Conservation (phyloP, 2,329 filamentous ascomycete species). For the Claviceps digitariae region DNA sequence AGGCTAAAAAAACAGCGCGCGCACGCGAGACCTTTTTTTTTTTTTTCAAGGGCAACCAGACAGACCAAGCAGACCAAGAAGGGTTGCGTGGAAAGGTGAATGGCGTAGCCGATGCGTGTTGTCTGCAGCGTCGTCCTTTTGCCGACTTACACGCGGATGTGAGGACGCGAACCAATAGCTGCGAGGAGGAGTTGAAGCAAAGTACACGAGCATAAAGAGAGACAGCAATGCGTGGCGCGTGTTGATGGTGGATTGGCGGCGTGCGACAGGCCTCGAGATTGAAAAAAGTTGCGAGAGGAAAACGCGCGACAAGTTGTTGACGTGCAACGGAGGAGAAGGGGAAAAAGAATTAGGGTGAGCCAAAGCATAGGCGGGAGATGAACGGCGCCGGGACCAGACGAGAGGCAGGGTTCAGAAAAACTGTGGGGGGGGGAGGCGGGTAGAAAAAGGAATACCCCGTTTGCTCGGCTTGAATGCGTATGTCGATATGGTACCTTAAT, state of each 20-base stretch:
- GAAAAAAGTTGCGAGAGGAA: slow-evolving; percentile 5
- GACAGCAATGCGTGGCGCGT: slow-evolving; percentile 6
- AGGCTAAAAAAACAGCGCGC: background rate
- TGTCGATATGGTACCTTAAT: no score
- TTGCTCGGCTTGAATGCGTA: background rate
- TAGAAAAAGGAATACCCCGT: slow-evolving; percentile 2
- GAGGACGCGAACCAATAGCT: slow-evolving; percentile 6
- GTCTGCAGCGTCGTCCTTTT: slow-evolving; percentile 4
- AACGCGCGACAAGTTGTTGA: slow-evolving; percentile 10
- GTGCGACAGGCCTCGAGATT: slow-evolving; percentile 2
- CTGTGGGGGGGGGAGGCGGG: slow-evolving; percentile 8
- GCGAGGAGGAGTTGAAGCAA: background rate
- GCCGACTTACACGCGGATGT: slow-evolving; percentile 21
- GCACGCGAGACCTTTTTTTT: no score
- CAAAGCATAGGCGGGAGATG: slow-evolving; percentile 8
- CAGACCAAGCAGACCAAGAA: no score
- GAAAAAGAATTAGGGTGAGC: slow-evolving; percentile 14
- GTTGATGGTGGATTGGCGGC: slow-evolving; percentile 6
- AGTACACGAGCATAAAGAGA: slow-evolving; percentile 1
- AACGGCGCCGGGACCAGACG: slow-evolving; percentile 7
- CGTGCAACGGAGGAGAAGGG: slow-evolving; percentile 14
- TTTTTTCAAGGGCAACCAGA: background rate
- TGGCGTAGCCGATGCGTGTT: slow-evolving; percentile 2
- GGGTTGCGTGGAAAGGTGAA: slow-evolving; percentile 1
- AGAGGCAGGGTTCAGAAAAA: slow-evolving; percentile 8